Evolutionary conservation across 2,329 filamentous ascomycete genomes (phyloP), one percentile per base, ranked within the genome.

Genomic region (Sordariomycetes sp.): DNA sequence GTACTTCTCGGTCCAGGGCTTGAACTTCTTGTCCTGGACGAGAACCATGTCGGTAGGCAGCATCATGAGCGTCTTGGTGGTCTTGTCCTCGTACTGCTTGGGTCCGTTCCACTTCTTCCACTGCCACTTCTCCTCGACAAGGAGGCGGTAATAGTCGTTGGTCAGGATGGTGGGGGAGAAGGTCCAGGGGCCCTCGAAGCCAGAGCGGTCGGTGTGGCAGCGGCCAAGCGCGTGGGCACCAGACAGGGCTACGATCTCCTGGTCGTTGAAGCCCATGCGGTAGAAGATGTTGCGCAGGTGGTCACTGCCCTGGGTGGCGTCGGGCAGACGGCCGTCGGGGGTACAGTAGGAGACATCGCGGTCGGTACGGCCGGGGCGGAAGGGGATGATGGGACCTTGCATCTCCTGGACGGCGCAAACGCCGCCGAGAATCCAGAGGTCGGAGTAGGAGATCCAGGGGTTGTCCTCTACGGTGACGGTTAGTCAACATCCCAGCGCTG

Each of bases 261-360:
- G 84, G 65, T 98, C 90, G 61, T 92, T 82, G 73, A 95, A 96
- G 46, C 90, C 90, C 90, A 96, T 96, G 57, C 90, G 86, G 61
- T 79, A 76, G 64, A 96, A 98, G 68, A 96, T 90, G 64, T 76
- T 75, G 51, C 92, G 82, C 49, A 96, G 74, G 65, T 96, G 90
- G 54, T 79, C 75, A 41, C 79, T 68, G 40, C 75, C 82, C 72
- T 95, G 76, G 48, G 76, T 59, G 33, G 73, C 90, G 57, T 98
- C 87, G 43, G 88, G 72, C 20, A 77, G 71, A 59, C 90, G 87
- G 45, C 92, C 92, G 53, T 95, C 88, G 33, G 92, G 92, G 19
- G 92, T 94, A 75, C 88, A 95, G 58, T 79, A 85, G 39, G 79
- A 63, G 20, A 83, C 64, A 47, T 95, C 88, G 49, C 73, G 72